Evolutionary conservation across 176 grass and related monocot genomes (phyloP).

Genomic region (Carex pumila): DNA sequence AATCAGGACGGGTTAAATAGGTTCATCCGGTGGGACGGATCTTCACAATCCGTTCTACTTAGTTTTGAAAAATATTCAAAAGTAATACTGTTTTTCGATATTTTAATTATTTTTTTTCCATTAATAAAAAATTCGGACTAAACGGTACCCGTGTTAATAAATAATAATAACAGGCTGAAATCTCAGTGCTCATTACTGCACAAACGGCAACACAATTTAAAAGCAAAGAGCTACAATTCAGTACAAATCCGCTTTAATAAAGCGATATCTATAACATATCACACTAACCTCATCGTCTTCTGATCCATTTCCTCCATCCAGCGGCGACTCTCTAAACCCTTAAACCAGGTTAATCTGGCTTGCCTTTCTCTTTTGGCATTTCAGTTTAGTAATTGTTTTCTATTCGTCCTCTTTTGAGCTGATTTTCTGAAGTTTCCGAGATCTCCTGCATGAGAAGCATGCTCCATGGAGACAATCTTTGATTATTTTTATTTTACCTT

Average conservation of each 20-base stretch:
- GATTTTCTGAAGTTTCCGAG: not conserved
- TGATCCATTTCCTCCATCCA: not conserved
- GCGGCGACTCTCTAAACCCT: not conserved
- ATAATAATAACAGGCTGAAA: too few species aligned
- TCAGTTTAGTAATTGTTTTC: not conserved
- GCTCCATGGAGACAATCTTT: not conserved
- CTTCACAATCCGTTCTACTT: too few species aligned
- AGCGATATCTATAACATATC: not conserved
- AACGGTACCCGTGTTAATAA: too few species aligned
- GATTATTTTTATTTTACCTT: not conserved
- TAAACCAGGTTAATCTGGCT: not conserved
- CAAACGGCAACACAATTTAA: not conserved
- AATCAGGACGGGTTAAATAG: too few species aligned
- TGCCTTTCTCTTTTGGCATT: not conserved
- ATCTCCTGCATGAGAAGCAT: not conserved
- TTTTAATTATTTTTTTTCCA: too few species aligned
- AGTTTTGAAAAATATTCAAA: too few species aligned
- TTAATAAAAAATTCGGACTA: too few species aligned
- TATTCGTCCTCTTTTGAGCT: not conserved
- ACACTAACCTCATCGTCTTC: not conserved
- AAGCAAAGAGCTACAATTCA: not conserved
- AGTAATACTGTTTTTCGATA: too few species aligned
- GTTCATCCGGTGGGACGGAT: too few species aligned
- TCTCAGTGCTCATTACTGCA: not conserved
- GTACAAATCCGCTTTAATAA: constrained; percentile 13